Evolutionary conservation across 306 rosid genomes (phyloP).

Genomic region (Styphnolobium japonicum): DNA sequence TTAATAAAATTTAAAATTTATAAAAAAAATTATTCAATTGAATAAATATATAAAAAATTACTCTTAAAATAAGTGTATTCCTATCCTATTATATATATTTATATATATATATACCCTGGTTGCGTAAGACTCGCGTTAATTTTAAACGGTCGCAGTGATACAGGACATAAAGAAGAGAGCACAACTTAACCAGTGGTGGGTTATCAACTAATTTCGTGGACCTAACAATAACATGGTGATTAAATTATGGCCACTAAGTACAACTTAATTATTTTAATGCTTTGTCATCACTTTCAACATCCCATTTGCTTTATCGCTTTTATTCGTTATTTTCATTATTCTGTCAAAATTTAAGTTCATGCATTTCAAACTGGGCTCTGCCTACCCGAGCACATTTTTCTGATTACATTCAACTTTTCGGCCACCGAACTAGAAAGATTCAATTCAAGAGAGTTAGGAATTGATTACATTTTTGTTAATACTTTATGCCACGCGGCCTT

Average conservation of each 20-base stretch:
- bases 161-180: too few relatives aligned
- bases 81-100: too few relatives aligned
- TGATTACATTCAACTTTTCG: conserved; percentile 17
- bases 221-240: neutral
- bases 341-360: neutral
- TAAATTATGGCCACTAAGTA: neutral
- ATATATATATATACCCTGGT: too few relatives aligned
- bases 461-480: neutral
- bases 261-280: neutral
- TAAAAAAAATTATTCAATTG: too few relatives aligned
- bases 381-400: neutral
- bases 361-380: neutral
- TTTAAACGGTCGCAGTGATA: too few relatives aligned
- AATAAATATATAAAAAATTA: too few relatives aligned
- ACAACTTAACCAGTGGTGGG: neutral
- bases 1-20: too few relatives aligned
- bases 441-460: neutral
- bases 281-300: conserved; percentile 1
- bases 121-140: too few relatives aligned
- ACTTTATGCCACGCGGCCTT: neutral
- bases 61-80: too few relatives aligned
- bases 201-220: neutral
- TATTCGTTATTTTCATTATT: neutral
- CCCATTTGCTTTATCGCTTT: neutral
- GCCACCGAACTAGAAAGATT: conserved; percentile 24